These are phyloP conservation scores for Lanzia echinophila DNA, from an alignment of 2,329 filamentous ascomycete genomes.

Conservation along the genomic window DNA sequence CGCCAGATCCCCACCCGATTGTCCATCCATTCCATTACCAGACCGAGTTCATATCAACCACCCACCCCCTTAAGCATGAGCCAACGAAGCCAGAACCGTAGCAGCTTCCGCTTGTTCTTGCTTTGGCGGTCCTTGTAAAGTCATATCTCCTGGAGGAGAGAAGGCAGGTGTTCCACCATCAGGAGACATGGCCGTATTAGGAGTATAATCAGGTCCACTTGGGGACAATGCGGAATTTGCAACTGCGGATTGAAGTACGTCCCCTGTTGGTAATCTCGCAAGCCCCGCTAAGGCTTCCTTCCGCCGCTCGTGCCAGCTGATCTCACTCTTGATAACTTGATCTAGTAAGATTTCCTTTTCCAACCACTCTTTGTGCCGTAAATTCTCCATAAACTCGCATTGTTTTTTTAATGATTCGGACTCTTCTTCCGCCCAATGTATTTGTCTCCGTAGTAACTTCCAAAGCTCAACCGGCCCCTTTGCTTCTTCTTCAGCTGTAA, in stretches of 20 bases:
- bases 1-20: not conserved
- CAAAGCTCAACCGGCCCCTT: conserved; percentile 59
- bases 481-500: conserved; percentile 58
- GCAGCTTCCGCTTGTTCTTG: conserved; percentile 25
- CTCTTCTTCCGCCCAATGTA: conserved; percentile 67
- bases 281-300: conserved; percentile 46
- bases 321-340: conserved; percentile 61
- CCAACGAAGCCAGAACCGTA: conserved; percentile 23
- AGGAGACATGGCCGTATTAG: conserved; percentile 12
- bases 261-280: conserved; percentile 25
- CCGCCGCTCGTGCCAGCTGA: conserved; percentile 56
- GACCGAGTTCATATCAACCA: not conserved
- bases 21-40: not conserved
- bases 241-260: conserved; percentile 15
- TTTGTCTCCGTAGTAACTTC: conserved; percentile 53
- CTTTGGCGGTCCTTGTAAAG: conserved; percentile 13
- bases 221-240: not conserved
- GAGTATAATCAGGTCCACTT: conserved; percentile 5
- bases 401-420: conserved; percentile 56
- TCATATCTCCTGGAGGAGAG: conserved; percentile 2
- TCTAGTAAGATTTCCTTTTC: conserved; percentile 75
- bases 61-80: conserved; percentile 15
- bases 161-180: conserved; percentile 2
- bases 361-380: conserved; percentile 66
- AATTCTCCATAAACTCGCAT: conserved; percentile 58